phyloP scores from a whole-genome alignment of 345 rosid genomes.

The Isatis tinctoria region DNA sequence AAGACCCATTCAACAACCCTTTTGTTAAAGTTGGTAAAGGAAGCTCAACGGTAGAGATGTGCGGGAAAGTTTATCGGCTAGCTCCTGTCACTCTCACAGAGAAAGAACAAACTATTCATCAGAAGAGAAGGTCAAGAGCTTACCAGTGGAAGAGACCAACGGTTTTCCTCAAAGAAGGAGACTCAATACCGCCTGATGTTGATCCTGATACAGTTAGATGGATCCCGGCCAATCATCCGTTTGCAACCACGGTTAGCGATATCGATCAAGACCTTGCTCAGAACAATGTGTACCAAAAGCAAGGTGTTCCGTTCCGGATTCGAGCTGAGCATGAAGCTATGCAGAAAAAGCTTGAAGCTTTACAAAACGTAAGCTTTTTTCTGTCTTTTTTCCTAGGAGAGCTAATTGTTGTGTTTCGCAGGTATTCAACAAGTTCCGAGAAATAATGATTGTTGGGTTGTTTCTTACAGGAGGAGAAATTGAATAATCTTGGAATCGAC shows the following conservation, averaged over 20 bases:
- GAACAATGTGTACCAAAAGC: slow-evolving; percentile 82
- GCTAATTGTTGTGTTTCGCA: neutral
- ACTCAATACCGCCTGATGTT: slow-evolving; percentile 74
- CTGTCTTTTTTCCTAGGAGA: neutral
- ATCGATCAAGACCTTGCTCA: slow-evolving; percentile 91
- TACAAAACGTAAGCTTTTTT: slow-evolving; percentile 55
- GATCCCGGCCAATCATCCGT: slow-evolving; percentile 99
- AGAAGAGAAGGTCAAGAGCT: slow-evolving; percentile 91
- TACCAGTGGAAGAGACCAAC: slow-evolving; percentile 97
- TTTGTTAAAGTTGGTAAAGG: slow-evolving; percentile 72
- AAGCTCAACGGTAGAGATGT: slow-evolving; percentile 82
- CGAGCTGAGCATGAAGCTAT: slow-evolving; percentile 92
- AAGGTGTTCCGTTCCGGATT: slow-evolving; percentile 89
- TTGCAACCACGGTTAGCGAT: slow-evolving; percentile 82
- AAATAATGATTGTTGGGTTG: neutral
- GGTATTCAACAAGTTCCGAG: neutral
- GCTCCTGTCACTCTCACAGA: slow-evolving; percentile 84
- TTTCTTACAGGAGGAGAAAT: slow-evolving; percentile 71
- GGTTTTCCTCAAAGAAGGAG: slow-evolving; percentile 87
- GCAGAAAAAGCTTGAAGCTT: slow-evolving; percentile 78
- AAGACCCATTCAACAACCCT: slow-evolving; percentile 93
- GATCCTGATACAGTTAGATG: slow-evolving; percentile 93
- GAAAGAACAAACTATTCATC: slow-evolving; percentile 73
- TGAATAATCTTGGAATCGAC: slow-evolving; percentile 64
- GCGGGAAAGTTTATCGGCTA: slow-evolving; percentile 78